Evolutionary conservation across 2,329 filamentous ascomycete species (phyloP), one percentile per base, ranked within the genome.

Genomic region (Cercospora sp.): DNA sequence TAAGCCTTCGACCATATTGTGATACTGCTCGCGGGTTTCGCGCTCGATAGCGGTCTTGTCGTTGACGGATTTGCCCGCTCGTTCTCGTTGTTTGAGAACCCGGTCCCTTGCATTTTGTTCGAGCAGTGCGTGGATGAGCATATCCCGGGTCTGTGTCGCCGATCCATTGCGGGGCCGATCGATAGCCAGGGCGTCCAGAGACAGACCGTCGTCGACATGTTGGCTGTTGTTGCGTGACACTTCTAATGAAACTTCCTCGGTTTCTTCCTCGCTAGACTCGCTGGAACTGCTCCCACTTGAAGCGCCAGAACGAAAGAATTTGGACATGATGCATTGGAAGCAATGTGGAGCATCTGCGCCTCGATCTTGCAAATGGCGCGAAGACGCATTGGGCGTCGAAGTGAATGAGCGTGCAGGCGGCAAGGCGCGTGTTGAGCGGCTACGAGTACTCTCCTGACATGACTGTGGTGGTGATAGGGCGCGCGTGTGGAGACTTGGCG

Each of bases 41-140:
- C 73, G 70, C 61, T 78, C 71, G 6, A 82, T 79, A 23, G 79
- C 79, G 18, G 79, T 77, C 65, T 82, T 75, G 16, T 72, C 59
- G 23, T 65, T 60, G 13, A 63, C 16, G 7, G 48, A 61, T 26
- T 55, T 57, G 20, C 65, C 58, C 64, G 48, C 26, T 58, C 30
- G 12, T 51, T 61, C 39, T 63, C 67, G 70, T 60, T 80, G 75
- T 18, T 78, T 72, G 39, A 80, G 75, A 10, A 80, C 80, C 60
- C 82, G 76, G 30, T 74, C 75, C 9, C 80, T 69, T 39, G 80
- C 80, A 63, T 80, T 78, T 55, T 83, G 79, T 72, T 84, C 82
- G 1, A 84, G 74, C 23, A 84, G 69, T 2, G 82, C 79, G 71
- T 83, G 82, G 5, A 84, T 70, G 10, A 83, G 69, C 13, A 82